These are phyloP conservation scores for Fusarium humuli DNA, from an alignment of 2,329 filamentous ascomycete species.

Conservation along the genomic window DNA sequence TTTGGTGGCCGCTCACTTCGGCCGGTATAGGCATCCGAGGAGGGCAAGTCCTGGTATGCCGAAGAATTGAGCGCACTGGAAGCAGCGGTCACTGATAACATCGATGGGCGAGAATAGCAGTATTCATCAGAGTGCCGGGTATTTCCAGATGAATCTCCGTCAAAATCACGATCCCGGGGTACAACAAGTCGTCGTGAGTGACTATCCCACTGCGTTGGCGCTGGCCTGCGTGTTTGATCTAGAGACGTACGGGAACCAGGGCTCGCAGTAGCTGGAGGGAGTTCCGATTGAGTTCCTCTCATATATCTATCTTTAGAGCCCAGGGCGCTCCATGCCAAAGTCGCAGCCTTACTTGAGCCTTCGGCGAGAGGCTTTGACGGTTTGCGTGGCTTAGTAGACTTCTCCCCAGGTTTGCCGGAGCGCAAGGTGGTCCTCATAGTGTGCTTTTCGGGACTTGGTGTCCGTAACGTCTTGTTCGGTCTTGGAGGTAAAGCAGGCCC, in stretches of 20 bases:
- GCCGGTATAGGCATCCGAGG: constrained; percentile 31
- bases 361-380: constrained; percentile 59
- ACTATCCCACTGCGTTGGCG: constrained; percentile 63
- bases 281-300: constrained; percentile 45
- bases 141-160: constrained; percentile 48
- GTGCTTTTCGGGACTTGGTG: constrained; percentile 70
- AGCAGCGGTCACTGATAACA: constrained; percentile 66
- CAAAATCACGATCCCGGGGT: constrained; percentile 51
- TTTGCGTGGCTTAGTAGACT: constrained; percentile 55
- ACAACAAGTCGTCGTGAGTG: constrained; percentile 64
- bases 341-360: constrained; percentile 72
- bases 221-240: constrained; percentile 51
- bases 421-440: constrained; percentile 72
- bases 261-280: constrained; percentile 32
- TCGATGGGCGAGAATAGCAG: constrained; percentile 54
- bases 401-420: constrained; percentile 60
- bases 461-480: constrained; percentile 57
- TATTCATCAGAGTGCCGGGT: constrained; percentile 57
- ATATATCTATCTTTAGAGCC: constrained; percentile 54
- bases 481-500: constrained; percentile 44
- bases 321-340: constrained; percentile 69
- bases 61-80: constrained; percentile 63
- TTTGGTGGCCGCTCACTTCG: constrained; percentile 32
- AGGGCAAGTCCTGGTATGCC: constrained; percentile 42
- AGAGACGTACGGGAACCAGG: constrained; percentile 43